Conservation (phyloP, 768 basidiomycete species). For the Strobilomyces echinocephalus region DNA sequence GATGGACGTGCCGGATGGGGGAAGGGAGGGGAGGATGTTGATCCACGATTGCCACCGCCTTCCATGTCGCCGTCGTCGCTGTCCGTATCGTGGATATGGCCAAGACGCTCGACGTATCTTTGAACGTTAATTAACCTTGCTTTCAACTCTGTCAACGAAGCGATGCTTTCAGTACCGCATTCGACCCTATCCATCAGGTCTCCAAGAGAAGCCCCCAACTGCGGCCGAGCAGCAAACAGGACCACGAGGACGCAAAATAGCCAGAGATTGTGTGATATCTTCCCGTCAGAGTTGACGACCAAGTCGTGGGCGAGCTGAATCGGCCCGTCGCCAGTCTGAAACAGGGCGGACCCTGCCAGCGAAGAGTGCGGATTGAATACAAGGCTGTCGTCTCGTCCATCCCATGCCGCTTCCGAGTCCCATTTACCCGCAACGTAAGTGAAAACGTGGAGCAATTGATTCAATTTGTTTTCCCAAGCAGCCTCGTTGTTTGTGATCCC, state of each 20-base stretch:
- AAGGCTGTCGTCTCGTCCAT: constrained; percentile 21
- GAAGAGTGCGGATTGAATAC: constrained; percentile 27
- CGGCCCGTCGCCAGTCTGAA: constrained; percentile 13
- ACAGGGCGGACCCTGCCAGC: constrained; percentile 7
- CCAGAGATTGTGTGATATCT: constrained; percentile 49
- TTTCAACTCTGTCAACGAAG: constrained; percentile 19
- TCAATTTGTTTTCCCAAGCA: constrained; percentile 13
- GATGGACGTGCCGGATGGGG: constrained; percentile 19
- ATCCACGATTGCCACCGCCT: constrained; percentile 21
- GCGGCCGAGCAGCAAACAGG: constrained; percentile 13
- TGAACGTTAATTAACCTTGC: constrained; percentile 25
- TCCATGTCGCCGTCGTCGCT: constrained; percentile 16
- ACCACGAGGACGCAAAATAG: constrained; percentile 35
- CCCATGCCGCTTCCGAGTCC: constrained; percentile 24
- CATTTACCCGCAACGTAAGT: constrained; percentile 19
- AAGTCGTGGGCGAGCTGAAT: constrained; percentile 22
- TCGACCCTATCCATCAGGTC: constrained; percentile 14
- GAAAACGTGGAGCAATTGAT: constrained; percentile 17
- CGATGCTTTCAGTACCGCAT: constrained; percentile 6
- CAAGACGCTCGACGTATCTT: constrained; percentile 18
- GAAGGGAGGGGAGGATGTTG: constrained; percentile 15
- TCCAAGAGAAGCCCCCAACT: constrained; percentile 11
- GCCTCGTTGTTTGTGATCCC: constrained; percentile 13
- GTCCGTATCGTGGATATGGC: constrained; percentile 12
- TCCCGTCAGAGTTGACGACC: constrained; percentile 47